A percentile compares a stretch with the other conserved stretches of the same genome.
These are phyloP conservation scores for Salisapilia sapeloensis DNA, from an alignment of 352 stramenopile genomes.

Conservation along the genomic window DNA sequence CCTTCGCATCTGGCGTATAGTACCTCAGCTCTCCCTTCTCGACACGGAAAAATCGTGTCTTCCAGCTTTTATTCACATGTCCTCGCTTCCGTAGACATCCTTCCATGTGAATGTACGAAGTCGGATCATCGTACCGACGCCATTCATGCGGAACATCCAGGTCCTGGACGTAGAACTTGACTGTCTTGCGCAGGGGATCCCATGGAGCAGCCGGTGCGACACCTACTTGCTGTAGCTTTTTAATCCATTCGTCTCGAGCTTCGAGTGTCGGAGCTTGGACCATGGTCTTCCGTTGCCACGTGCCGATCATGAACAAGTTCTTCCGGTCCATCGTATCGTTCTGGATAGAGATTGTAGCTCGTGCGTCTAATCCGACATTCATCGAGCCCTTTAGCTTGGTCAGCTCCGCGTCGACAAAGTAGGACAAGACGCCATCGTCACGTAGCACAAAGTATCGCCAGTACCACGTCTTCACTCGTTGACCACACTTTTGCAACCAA, in stretches of 20 bases:
- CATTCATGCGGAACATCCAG: slow-evolving; percentile 60
- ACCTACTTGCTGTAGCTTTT: slow-evolving; percentile 46
- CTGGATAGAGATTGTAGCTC: slow-evolving; percentile 70
- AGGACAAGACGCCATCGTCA: slow-evolving; percentile 61
- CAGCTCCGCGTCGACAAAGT: slow-evolving; percentile 59
- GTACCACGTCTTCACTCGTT: slow-evolving; percentile 84
- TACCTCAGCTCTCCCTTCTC: slow-evolving; percentile 66
- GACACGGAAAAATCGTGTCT: slow-evolving; percentile 79
- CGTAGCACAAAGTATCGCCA: slow-evolving; percentile 79
- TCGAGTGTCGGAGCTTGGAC: slow-evolving; percentile 57
- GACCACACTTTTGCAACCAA: slow-evolving; percentile 78
- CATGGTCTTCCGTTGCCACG: slow-evolving; percentile 59
- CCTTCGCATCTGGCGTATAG: slow-evolving; percentile 66
- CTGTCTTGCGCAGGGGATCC: slow-evolving; percentile 63
- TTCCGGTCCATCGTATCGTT: slow-evolving; percentile 66
- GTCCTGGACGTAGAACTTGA: slow-evolving; percentile 69
- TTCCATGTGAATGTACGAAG: slow-evolving; percentile 79
- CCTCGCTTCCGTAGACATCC: slow-evolving; percentile 66
- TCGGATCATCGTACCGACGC: slow-evolving; percentile 75
- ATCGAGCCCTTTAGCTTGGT: slow-evolving; percentile 69
- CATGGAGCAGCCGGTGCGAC: slow-evolving; percentile 44
- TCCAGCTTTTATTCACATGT: slow-evolving; percentile 79
- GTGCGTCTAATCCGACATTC: slow-evolving; percentile 45
- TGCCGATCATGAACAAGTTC: slow-evolving; percentile 69
- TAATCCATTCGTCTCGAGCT: slow-evolving; percentile 76